Conservation (phyloP, 2,329 filamentous ascomycete genomes). For the Hypoxylon sp. region DNA sequence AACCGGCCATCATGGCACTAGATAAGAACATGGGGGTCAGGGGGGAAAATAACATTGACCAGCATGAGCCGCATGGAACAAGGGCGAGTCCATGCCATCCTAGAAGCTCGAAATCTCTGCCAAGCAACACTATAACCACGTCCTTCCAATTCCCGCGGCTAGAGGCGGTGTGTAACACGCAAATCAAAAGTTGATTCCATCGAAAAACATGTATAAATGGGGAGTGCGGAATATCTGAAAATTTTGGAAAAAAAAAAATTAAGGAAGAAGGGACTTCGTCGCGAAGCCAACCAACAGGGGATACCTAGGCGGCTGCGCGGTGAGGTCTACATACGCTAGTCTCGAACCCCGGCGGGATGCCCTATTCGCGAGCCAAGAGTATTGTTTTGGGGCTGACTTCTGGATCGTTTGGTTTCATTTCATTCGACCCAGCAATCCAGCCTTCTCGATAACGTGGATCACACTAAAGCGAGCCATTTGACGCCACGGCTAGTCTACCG, state of each 20-base stretch:
- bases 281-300: slow-evolving; percentile 18
- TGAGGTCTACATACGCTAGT: slow-evolving; percentile 15
- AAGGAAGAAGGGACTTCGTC: slow-evolving; percentile 1
- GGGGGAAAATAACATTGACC: slow-evolving; percentile 31
- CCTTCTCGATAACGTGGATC: slow-evolving; percentile 33
- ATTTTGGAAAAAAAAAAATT: slow-evolving; percentile 1
- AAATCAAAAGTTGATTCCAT: slow-evolving; percentile 12
- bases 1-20: slow-evolving; percentile 35
- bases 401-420: slow-evolving; percentile 31
- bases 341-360: slow-evolving; percentile 20
- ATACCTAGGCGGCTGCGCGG: slow-evolving; percentile 22
- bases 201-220: slow-evolving; percentile 17
- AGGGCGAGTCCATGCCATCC: slow-evolving; percentile 29
- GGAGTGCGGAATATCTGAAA: slow-evolving; percentile 14
- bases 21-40: slow-evolving; percentile 37
- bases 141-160: slow-evolving; percentile 22
- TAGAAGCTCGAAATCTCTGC: slow-evolving; percentile 29
- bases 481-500: slow-evolving; percentile 36
- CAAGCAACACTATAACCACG: slow-evolving; percentile 30
- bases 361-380: slow-evolving; percentile 38
- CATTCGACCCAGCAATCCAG: slow-evolving; percentile 28
- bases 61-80: slow-evolving; percentile 39
- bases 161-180: slow-evolving; percentile 33
- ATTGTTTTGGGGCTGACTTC: slow-evolving; percentile 39
- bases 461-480: slow-evolving; percentile 41